Evolutionary conservation across 257 asterid genomes (phyloP).

Genomic region (Primulina tabacum): DNA sequence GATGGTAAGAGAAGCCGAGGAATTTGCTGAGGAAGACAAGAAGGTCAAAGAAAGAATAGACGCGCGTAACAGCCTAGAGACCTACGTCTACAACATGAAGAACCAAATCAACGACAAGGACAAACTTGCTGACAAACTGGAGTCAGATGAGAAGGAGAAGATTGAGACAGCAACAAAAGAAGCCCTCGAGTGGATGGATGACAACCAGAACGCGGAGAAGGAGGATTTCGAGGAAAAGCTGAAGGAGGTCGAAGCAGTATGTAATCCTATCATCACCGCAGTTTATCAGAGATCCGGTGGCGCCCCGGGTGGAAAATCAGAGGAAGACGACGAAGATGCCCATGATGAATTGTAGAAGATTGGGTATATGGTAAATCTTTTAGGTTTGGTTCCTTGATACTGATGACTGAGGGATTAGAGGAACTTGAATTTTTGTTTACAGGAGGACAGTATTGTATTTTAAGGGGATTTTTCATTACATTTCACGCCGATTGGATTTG

Average conservation of each 20-base stretch:
- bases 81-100: conserved; percentile 75
- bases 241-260: conserved; percentile 75
- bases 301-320: conserved; percentile 38
- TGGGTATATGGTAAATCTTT: neutral
- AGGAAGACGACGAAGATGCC: conserved; percentile 49
- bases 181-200: conserved; percentile 83
- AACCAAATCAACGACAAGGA: conserved; percentile 75
- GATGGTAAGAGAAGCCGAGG: conserved; percentile 57
- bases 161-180: conserved; percentile 69
- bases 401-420: neutral
- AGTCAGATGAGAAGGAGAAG: conserved; percentile 67
- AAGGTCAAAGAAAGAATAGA: conserved; percentile 53
- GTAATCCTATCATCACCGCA: conserved; percentile 67
- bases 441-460: neutral
- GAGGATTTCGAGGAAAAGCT: conserved; percentile 75
- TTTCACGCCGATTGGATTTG: neutral
- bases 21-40: conserved; percentile 58
- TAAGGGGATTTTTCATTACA: neutral
- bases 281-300: conserved; percentile 82
- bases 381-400: neutral
- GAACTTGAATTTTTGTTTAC: neutral
- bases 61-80: conserved; percentile 75
- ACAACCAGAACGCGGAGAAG: conserved; percentile 72
- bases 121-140: conserved; percentile 73
- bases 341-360: conserved; percentile 62